Base-by-base conservation (phyloP, 202 grass and related monocot genomes). In the Dendrocalamus latiflorus region DNA sequence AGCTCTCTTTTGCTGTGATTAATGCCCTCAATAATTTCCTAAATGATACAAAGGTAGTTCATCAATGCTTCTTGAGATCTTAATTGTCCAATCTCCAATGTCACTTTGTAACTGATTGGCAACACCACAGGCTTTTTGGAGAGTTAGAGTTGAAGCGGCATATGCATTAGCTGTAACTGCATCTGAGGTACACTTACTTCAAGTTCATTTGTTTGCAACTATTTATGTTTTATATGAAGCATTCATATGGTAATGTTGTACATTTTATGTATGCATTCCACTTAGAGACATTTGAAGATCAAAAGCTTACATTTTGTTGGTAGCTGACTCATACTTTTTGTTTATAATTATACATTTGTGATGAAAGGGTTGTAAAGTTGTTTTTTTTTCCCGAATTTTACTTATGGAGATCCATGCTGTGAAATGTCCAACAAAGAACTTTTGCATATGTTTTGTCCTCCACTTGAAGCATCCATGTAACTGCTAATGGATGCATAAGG, bases 21-120 rank as follows among this genome's bases (percentile, higher is more conserved):
- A 98, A 98, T 85, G 91, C 92, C 50, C 95, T 98, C 36, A 98
- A 93, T 90, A 98, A 88, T 89, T 98, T 98, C 73, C 86, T 98
- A 68, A 93, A 91, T 90, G 95, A 98, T 80, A 90, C 92, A 34
- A 98, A 98, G 95, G 95, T 98, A 82, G 65, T 89, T 87, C 41
- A 82, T 28, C 21, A 37, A 49, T 68, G 21, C 65, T 84, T 81
- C 75, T 85, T 88, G 56, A 75, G 33, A 45, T 77, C 12, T 68
- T 82, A 74, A 62, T 68, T 33, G 45, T 41, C 83, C 33, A 61
- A 44, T 33, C 41, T 41, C 83, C 33, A 61, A 44, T 87, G 54
- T 47, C 39, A 54, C 75, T 84, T 63, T 34, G 10, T 89, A 78
- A 81, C 83, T 66, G 55, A 68, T 74, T 82, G 50, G 13, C 74